Evolutionary conservation across 495 filamentous ascomycete genomes (phyloP).

Genomic region (Aspergillus asperescens): DNA sequence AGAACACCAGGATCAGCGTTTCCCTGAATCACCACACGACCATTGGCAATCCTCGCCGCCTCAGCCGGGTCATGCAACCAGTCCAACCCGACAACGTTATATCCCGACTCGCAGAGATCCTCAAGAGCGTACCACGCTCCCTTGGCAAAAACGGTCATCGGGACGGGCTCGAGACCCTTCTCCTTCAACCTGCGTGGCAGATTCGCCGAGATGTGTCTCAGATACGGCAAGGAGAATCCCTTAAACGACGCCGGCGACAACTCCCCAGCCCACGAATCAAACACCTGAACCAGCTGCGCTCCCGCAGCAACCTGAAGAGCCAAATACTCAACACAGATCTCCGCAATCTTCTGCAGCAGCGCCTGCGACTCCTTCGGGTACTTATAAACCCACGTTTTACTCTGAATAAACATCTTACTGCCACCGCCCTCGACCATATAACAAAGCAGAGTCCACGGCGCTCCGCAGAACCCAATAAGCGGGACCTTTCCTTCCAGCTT

Average conservation of each 20-base stretch:
- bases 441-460: conserved; percentile 92
- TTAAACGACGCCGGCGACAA: conserved; percentile 78
- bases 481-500: conserved; percentile 87
- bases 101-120: conserved; percentile 77
- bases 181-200: conserved; percentile 67
- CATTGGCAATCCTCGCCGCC: conserved; percentile 68
- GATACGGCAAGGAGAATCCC: conserved; percentile 77
- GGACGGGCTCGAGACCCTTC: conserved; percentile 70
- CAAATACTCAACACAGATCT: conserved; percentile 89
- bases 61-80: conserved; percentile 90
- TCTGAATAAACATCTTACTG: conserved; percentile 83
- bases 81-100: conserved; percentile 89
- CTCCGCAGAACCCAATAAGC: conserved; percentile 94
- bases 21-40: conserved; percentile 79
- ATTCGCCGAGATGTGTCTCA: conserved; percentile 72
- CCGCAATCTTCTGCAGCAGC: conserved; percentile 83
- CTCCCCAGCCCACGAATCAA: conserved; percentile 97
- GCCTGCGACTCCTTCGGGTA: conserved; percentile 74
- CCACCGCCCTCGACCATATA: conserved; percentile 99
- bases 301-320: conserved; percentile 88
- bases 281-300: conserved; percentile 91
- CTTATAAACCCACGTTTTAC: conserved; percentile 93
- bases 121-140: conserved; percentile 97
- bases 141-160: conserved; percentile 99
- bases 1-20: conserved; percentile 93